These are phyloP conservation scores for Tolypocladium album DNA, from an alignment of 2,329 filamentous ascomycete genomes.

Conservation along the genomic window DNA sequence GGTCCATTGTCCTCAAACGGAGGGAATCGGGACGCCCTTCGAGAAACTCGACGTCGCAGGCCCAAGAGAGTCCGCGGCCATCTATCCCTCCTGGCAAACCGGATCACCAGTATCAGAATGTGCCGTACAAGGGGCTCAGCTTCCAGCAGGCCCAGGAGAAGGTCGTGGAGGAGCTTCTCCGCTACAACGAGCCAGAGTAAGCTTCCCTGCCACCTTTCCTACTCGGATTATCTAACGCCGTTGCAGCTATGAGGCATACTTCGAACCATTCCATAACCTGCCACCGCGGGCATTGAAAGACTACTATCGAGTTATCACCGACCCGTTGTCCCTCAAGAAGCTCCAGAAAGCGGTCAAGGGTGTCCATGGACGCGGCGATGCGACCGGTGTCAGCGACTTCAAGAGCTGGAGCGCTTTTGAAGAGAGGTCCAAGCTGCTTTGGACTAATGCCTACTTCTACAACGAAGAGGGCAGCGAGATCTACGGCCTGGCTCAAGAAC, in stretches of 20 bases:
- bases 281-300: constrained; percentile 68
- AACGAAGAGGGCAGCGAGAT: constrained; percentile 90
- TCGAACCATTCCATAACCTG: constrained; percentile 66
- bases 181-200: constrained; percentile 56
- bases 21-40: constrained; percentile 22
- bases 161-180: constrained; percentile 65
- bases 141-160: constrained; percentile 85
- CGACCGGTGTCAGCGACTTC: constrained; percentile 56
- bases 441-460: constrained; percentile 80
- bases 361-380: constrained; percentile 54
- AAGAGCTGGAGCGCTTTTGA: constrained; percentile 77
- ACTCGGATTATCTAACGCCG: constrained; percentile 8
- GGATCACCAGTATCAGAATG: constrained; percentile 42
- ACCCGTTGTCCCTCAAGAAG: constrained; percentile 68
- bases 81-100: constrained; percentile 29
- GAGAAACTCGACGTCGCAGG: constrained; percentile 19
- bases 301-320: constrained; percentile 75
- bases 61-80: constrained; percentile 21
- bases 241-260: constrained; percentile 57
- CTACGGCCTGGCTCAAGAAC: constrained; percentile 61
- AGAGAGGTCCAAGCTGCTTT: constrained; percentile 68
- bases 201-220: constrained; percentile 10
- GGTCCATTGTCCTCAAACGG: constrained; percentile 29
- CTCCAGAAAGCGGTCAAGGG: constrained; percentile 71
- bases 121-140: constrained; percentile 58